Base-by-base conservation (phyloP, 495 filamentous ascomycete species). In the Trichoderma reesei region DNA sequence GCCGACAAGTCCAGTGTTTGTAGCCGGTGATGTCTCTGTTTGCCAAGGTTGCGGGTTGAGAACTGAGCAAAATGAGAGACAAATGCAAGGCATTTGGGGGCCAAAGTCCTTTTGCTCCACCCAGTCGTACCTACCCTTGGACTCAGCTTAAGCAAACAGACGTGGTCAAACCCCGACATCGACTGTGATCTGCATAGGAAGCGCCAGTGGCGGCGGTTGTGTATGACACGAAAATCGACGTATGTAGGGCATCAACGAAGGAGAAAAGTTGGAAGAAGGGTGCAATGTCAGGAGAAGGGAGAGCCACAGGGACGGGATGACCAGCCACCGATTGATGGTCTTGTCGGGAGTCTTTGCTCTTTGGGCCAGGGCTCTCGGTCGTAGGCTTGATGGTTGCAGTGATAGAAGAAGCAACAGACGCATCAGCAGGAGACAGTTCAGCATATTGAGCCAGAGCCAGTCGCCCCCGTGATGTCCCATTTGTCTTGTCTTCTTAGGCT, bases 61-160 rank as follows among this genome's bases (percentile, higher is more conserved):
- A 34, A 56, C 10, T 33, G 31, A 34, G 31, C 11, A 56, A 56
- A 10, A 56, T 5, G 16, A 14, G 42, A 13, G 11, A 46, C 16
- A n/a, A 14, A 46, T 39, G 37, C 51, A 56, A 33, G 51, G 51
- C 51, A 33, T n/a, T 56, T 56, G 51, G 51, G 51, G 31, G 51
- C 51, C 26, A 56, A 56, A 56, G 20, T 8, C 1, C 16, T 3
- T 11, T 56, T 56, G 1, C 51, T 56, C 51, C 51, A 34, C 51
- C 10, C 51, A 56, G 10, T 56, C n/a, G n/a, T n/a, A n/a, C 1
- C 51, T 10, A 18, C n/a, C 18, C 51, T 34, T 56, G 20, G 51
- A 33, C 51, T 56, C 51, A 33, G 51, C 51, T 56, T 31, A 9
- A 56, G 51, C 51, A 56, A 56, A 56, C 51, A 56, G 34, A 1